Percentiles rank a stretch among this genome's conserved stretches.
Conservation (phyloP, 805 yeast genomes). For the Jamesozyma lodderae region DNA sequence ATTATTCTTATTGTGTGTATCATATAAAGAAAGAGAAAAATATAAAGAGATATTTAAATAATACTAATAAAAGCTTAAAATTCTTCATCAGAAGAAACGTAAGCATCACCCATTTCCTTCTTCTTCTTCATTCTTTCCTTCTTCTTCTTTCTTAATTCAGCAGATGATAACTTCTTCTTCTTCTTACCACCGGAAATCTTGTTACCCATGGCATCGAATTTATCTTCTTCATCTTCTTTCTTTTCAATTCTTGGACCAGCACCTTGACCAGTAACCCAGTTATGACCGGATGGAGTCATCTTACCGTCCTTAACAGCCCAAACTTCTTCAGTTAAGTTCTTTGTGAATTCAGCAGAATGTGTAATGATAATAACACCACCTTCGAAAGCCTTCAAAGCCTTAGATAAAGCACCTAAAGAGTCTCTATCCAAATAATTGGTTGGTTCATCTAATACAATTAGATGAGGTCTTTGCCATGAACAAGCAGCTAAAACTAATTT, state of each 20-base stretch:
- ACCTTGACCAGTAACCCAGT: constrained; percentile 99
- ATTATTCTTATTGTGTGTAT: background rate
- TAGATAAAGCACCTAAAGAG: constrained; percentile 98
- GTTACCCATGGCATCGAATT: constrained; percentile 99
- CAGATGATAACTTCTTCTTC: constrained; percentile 96
- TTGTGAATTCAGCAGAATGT: constrained; percentile 99
- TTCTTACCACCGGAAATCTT: constrained; percentile 93
- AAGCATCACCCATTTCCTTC: constrained; percentile 99
- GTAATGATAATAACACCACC: constrained; percentile 99
- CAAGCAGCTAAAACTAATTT: constrained; percentile 99
- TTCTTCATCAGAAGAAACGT: constrained; percentile 94
- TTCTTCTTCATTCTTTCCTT: constrained; percentile 99
- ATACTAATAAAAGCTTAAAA: constrained; percentile 16
- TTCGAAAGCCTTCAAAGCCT: constrained; percentile 96
- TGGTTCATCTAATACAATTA: constrained; percentile 99
- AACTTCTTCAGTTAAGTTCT: constrained; percentile 98
- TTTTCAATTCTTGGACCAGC: constrained; percentile 98
- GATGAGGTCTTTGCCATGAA: constrained; percentile 99
- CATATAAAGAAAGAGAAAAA: background rate
- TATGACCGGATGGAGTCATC: constrained; percentile 99
- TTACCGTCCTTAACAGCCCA: constrained; percentile 98
- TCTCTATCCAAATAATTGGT: constrained; percentile 99
- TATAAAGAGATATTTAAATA: background rate
- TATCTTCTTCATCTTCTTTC: constrained; percentile 94
- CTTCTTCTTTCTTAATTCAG: constrained; percentile 99